Percentiles rank a stretch among this genome's conserved stretches.
Conservation (phyloP, 1,284 basidiomycete species). For the Meripilus lineatus region DNA sequence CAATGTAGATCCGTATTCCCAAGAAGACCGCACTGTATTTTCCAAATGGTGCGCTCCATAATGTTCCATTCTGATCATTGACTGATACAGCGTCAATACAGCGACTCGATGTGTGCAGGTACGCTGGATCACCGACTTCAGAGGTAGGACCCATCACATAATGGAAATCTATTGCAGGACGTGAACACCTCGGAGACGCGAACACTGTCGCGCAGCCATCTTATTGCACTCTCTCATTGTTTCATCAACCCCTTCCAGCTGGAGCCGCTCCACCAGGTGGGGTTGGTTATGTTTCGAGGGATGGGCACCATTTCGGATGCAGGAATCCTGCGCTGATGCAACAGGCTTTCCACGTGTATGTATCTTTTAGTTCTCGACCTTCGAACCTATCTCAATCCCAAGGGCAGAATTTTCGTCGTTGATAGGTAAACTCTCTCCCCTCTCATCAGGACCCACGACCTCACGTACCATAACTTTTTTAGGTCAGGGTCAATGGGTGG, state of each 20-base stretch:
- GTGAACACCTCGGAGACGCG: constrained; percentile 41
- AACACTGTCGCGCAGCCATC: constrained; percentile 42
- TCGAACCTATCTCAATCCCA: too few relatives aligned
- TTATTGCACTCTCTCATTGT: constrained; percentile 49
- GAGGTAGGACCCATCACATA: not conserved
- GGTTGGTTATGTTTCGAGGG: constrained; percentile 48
- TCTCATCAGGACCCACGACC: not conserved
- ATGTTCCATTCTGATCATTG: not conserved
- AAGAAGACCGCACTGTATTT: constrained; percentile 48
- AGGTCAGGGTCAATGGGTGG: constrained; percentile 50
- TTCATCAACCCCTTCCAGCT: constrained; percentile 39
- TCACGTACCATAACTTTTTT: constrained; percentile 1
- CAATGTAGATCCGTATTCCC: constrained; percentile 49
- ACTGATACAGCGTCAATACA: constrained; percentile 16
- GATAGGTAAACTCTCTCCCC: constrained; percentile 32
- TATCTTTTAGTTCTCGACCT: too few relatives aligned
- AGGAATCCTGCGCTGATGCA: constrained; percentile 50
- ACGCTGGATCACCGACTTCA: constrained; percentile 5
- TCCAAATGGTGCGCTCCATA: constrained; percentile 44
- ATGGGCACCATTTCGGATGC: constrained; percentile 52
- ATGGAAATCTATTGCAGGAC: constrained; percentile 29
- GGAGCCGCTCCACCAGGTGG: constrained; percentile 23
- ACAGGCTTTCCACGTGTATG: constrained; percentile 39
- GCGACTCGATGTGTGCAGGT: constrained; percentile 54
- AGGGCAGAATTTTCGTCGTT: constrained; percentile 50